Evolutionary conservation across 257 asterid species (phyloP), one percentile per base, ranked within the genome.

Genomic region (Knoxia roxburghii): DNA sequence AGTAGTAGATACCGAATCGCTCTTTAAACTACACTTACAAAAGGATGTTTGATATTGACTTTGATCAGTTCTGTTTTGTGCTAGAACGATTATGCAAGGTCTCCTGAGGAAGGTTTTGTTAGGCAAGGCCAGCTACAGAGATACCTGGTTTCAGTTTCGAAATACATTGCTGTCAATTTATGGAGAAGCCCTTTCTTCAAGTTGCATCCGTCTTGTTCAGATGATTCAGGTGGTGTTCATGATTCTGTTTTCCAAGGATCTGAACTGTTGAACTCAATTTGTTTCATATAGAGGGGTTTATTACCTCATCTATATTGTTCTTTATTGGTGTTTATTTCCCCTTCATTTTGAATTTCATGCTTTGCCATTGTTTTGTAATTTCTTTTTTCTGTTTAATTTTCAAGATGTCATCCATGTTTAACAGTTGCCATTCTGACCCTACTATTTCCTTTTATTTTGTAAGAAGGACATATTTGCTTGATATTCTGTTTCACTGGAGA

Each of bases 211-310:
- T 68, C 93, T 93, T 67, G 87, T 83, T 71, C 95, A 82, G 81
- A 83, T 90, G 87, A 88, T 90, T 80, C 96, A 90, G 99, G 97
- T 93, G 77, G 73, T 64, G 67, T 69, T 77, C 73, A 78, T 76
- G 75, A 71, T 84, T 85, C 73, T 70, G 68, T 68, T 58, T 57
- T 41, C 18, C 37, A 35, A 37, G 29, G 10, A 23, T 65, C 52
- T 57, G 68, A 63, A 23, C 26, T 52, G 64, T 56, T 39, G 41
- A 37, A 11, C n/a, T n/a, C n/a, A n/a, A n/a, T n/a, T n/a, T n/a
- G n/a, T n/a, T n/a, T n/a, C n/a, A n/a, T n/a, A n/a, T n/a, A n/a
- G n/a, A n/a, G n/a, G n/a, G n/a, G n/a, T n/a, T n/a, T n/a, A n/a
- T n/a, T n/a, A n/a, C n/a, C n/a, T n/a, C n/a, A n/a, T n/a, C n/a